phyloP scores from a whole-genome alignment of 2,329 filamentous ascomycete genomes.

The Aspergillus pseudonomiae region DNA sequence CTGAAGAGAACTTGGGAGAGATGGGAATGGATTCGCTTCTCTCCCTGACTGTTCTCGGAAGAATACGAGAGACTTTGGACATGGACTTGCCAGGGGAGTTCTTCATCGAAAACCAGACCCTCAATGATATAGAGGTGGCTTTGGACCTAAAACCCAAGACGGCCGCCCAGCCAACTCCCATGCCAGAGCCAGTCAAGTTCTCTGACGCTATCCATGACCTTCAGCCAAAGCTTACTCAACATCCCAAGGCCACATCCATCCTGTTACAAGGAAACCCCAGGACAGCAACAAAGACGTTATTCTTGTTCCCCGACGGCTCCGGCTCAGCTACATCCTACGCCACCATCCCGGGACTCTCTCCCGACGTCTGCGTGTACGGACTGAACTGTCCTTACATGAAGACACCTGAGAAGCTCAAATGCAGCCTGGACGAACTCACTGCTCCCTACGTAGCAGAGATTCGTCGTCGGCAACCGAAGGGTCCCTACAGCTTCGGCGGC shows the following conservation, averaged over 20 bases:
- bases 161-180: conserved; percentile 14
- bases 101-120: conserved; percentile 47
- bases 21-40: conserved; percentile 52
- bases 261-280: conserved; percentile 48
- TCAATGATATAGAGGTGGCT: conserved; percentile 43
- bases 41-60: conserved; percentile 49
- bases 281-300: conserved; percentile 45
- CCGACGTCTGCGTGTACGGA: conserved; percentile 48
- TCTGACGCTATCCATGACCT: conserved; percentile 25
- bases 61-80: conserved; percentile 47
- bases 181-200: conserved; percentile 24
- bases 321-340: conserved; percentile 52
- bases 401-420: conserved; percentile 39
- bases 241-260: conserved; percentile 47
- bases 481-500: conserved; percentile 68
- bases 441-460: conserved; percentile 48
- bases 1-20: conserved; percentile 44
- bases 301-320: conserved; percentile 51
- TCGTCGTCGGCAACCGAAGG: conserved; percentile 50
- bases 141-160: conserved; percentile 43
- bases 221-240: conserved; percentile 19
- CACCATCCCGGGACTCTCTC: conserved; percentile 44
- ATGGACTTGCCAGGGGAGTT: conserved; percentile 48
- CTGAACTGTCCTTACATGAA: conserved; percentile 51
- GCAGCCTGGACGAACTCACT: conserved; percentile 40